Conservation (phyloP, 2,329 filamentous ascomycete species). For the Clarireedia homoeocarpa region DNA sequence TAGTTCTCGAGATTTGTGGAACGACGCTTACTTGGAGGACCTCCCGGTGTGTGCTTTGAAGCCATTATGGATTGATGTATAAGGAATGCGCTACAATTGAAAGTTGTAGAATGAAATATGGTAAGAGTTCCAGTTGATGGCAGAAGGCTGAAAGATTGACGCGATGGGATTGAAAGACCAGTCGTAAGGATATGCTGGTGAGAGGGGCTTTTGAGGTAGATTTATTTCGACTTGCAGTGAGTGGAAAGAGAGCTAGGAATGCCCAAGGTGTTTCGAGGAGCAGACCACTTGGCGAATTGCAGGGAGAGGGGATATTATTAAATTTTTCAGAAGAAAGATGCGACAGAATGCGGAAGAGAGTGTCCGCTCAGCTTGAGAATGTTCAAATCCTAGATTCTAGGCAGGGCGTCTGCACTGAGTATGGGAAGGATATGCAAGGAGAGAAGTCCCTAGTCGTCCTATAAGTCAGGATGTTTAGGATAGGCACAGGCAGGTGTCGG, state of each 20-base stretch:
- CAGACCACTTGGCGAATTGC: background rate
- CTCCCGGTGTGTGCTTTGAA: conserved; percentile 7
- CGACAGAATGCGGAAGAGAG: background rate
- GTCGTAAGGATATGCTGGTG: background rate
- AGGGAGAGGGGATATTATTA: conserved; percentile 5
- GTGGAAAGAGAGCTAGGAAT: background rate
- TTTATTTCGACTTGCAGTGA: conserved; percentile 1
- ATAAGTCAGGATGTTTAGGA: no score
- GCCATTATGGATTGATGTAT: conserved; percentile 5
- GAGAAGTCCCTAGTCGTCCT: background rate
- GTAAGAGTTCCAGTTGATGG: background rate
- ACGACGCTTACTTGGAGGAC: conserved; percentile 8
- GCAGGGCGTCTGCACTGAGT: background rate
- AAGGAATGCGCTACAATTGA: background rate
- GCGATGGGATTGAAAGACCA: background rate
- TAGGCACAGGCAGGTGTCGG: background rate
- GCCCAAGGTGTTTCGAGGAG: background rate
- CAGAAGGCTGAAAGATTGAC: background rate
- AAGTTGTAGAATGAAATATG: background rate
- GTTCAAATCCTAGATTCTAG: conserved; percentile 3
- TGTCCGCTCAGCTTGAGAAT: background rate
- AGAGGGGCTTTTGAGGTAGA: background rate
- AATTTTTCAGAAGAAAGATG: conserved; percentile 1
- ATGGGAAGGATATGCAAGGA: background rate
- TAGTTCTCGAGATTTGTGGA: background rate